These are phyloP conservation scores for Eucalyptus polyanthemos DNA, from an alignment of 345 rosid genomes.

Conservation along the genomic window DNA sequence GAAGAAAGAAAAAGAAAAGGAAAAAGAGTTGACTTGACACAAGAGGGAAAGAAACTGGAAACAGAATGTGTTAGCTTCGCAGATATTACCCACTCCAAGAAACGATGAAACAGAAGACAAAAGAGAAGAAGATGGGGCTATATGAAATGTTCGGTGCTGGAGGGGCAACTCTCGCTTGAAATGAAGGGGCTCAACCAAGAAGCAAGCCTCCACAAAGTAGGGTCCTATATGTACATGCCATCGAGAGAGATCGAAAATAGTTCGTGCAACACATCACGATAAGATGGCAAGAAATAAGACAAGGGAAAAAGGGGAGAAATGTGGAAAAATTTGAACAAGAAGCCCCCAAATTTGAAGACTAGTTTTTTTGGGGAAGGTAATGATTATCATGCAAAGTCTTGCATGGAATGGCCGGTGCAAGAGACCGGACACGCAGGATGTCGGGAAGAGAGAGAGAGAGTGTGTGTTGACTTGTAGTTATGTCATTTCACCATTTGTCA, in stretches of 20 bases:
- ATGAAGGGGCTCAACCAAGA: not conserved
- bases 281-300: not conserved
- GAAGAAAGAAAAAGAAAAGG: not conserved
- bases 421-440: not conserved
- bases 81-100: not conserved
- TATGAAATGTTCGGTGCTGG: not conserved
- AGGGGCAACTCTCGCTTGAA: not conserved
- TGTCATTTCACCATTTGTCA: not conserved
- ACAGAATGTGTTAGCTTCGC: not conserved
- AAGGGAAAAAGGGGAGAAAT: not conserved
- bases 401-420: constrained; percentile 1
- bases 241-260: not conserved
- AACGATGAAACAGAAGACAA: not conserved
- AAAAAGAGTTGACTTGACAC: too few species aligned
- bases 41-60: not conserved
- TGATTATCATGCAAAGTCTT: not conserved
- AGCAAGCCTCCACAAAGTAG: not conserved
- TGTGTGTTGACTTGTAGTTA: not conserved
- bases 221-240: not conserved
- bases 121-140: not conserved
- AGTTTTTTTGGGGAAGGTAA: not conserved
- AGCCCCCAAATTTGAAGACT: not conserved
- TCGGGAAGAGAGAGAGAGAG: not conserved
- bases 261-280: not conserved
- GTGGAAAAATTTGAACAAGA: not conserved